Evolutionary conservation across 495 filamentous ascomycete genomes (phyloP).

Genomic region (Gamarada debralockiae): DNA sequence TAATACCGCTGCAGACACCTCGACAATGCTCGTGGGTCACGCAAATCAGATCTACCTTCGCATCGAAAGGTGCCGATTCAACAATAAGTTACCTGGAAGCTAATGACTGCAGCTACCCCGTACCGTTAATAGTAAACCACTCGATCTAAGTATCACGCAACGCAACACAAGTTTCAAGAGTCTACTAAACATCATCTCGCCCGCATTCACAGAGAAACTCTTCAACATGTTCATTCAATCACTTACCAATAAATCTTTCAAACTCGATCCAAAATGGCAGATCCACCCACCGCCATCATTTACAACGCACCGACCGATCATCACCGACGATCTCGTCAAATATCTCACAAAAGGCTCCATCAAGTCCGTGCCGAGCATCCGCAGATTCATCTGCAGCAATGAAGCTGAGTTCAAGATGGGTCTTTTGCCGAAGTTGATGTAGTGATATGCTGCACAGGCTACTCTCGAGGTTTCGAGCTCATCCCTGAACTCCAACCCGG

Average conservation of each 20-base stretch:
- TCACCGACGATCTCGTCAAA: conserved; percentile 21
- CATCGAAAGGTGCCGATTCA: background rate
- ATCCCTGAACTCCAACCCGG: conserved; percentile 22
- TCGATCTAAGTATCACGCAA: background rate
- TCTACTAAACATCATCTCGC: background rate
- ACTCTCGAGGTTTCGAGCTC: conserved; percentile 21
- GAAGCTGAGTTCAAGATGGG: conserved; percentile 20
- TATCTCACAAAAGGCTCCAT: conserved; percentile 17
- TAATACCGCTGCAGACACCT: too few relatives aligned
- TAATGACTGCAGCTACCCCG: background rate
- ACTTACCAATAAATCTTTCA: background rate
- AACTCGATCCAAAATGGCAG: background rate
- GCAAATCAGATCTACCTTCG: too few relatives aligned
- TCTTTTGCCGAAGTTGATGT: conserved; percentile 21
- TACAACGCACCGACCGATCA: background rate
- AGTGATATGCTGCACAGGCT: conserved; percentile 29
- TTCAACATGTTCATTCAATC: background rate
- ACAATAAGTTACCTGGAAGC: background rate
- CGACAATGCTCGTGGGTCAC: too few relatives aligned
- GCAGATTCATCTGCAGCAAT: conserved; percentile 1
- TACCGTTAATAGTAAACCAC: background rate
- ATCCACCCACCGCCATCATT: background rate
- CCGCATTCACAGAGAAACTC: background rate
- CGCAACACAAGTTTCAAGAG: background rate
- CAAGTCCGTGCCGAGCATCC: conserved; percentile 12